phyloP scores from a whole-genome alignment of 345 rosid species.

The Camelina neglecta region DNA sequence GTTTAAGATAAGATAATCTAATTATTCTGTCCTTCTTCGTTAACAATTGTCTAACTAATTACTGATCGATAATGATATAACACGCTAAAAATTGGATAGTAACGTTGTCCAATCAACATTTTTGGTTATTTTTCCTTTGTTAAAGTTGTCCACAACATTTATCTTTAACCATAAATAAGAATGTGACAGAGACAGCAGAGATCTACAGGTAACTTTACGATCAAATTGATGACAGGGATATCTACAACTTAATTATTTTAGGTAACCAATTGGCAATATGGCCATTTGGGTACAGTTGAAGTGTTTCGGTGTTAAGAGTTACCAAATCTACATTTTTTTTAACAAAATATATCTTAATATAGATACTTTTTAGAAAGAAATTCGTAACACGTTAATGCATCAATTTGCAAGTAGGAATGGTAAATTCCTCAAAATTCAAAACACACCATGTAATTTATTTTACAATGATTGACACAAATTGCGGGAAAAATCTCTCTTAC shows the following conservation, averaged over 20 bases:
- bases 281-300: background rate
- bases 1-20: background rate
- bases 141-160: slow-evolving; percentile 21
- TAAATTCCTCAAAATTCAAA: background rate
- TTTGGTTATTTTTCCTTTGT: background rate
- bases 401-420: background rate
- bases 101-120: slow-evolving; percentile 14
- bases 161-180: background rate
- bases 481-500: background rate
- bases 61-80: background rate
- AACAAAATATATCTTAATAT: background rate
- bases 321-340: background rate
- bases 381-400: background rate
- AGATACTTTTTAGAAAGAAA: background rate
- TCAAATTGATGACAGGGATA: slow-evolving; percentile 16
- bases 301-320: background rate
- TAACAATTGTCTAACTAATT: background rate
- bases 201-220: background rate
- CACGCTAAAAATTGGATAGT: slow-evolving; percentile 17
- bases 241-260: background rate
- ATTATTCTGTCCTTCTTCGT: background rate
- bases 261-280: background rate
- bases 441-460: background rate
- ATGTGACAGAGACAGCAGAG: background rate
- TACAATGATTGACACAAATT: background rate